These are phyloP conservation scores for Thymus quinquecostatus DNA, from an alignment of 257 asterid species.

Conservation along the genomic window DNA sequence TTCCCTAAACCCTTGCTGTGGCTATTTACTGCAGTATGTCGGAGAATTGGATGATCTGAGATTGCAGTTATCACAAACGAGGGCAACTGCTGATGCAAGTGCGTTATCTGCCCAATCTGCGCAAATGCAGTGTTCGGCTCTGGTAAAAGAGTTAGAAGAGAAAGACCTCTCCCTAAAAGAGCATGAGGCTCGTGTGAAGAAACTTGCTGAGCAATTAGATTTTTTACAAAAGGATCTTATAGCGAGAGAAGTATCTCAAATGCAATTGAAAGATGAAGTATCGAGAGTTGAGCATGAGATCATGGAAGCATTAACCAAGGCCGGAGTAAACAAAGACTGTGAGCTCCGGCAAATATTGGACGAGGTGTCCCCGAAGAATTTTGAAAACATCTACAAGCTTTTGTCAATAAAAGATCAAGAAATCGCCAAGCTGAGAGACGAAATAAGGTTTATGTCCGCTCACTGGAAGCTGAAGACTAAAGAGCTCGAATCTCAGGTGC, in stretches of 20 bases:
- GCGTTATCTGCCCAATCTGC: slow-evolving; percentile 81
- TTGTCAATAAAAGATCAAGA: slow-evolving; percentile 76
- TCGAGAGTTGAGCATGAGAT: slow-evolving; percentile 80
- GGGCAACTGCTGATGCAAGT: slow-evolving; percentile 81
- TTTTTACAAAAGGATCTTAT: slow-evolving; percentile 80
- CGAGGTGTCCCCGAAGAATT: slow-evolving; percentile 75
- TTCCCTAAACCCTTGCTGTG: not conserved
- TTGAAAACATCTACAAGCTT: slow-evolving; percentile 64
- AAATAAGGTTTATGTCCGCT: slow-evolving; percentile 78
- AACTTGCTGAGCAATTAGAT: slow-evolving; percentile 76
- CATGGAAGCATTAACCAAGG: slow-evolving; percentile 68
- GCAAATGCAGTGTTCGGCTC: slow-evolving; percentile 67
- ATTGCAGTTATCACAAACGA: slow-evolving; percentile 61
- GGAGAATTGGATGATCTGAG: slow-evolving; percentile 77
- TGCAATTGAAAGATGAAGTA: slow-evolving; percentile 82
- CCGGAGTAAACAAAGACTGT: slow-evolving; percentile 67
- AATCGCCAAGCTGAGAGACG: slow-evolving; percentile 74
- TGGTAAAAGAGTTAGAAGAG: slow-evolving; percentile 72
- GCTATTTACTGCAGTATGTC: slow-evolving; percentile 55
- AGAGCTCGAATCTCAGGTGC: slow-evolving; percentile 86
- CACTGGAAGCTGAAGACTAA: slow-evolving; percentile 87
- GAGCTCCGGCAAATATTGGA: slow-evolving; percentile 71
- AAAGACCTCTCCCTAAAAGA: slow-evolving; percentile 65
- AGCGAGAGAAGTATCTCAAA: slow-evolving; percentile 77
- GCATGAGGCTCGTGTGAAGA: slow-evolving; percentile 66